Evolutionary conservation across 129 eudicot genomes (phyloP).

Genomic region (Lonicera japonica): DNA sequence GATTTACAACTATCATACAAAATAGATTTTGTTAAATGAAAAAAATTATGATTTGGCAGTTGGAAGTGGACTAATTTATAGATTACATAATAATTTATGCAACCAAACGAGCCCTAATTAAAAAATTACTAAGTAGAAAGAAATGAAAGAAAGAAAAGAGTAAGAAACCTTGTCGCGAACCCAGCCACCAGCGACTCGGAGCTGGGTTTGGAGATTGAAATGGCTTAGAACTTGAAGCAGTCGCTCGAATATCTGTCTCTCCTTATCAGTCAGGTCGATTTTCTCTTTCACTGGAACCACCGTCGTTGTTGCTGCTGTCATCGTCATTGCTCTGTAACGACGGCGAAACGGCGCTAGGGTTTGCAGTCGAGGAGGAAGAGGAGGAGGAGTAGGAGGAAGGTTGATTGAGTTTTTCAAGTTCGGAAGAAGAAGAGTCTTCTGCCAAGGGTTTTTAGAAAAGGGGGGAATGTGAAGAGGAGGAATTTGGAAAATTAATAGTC

Average conservation of each 20-base stretch:
- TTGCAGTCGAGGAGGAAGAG: slow-evolving; percentile 1
- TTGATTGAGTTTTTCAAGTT: neutral
- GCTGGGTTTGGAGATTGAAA: slow-evolving; percentile 67
- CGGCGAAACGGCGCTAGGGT: slow-evolving; percentile 11
- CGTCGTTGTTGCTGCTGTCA: slow-evolving; percentile 11
- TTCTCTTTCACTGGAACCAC: slow-evolving; percentile 37
- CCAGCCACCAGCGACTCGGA: slow-evolving; percentile 99
- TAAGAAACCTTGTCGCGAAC: slow-evolving; percentile 77
- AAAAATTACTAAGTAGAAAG: too few species aligned
- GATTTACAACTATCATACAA: too few species aligned
- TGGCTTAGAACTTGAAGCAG: slow-evolving; percentile 55
- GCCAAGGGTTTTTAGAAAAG: too few species aligned
- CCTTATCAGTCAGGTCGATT: slow-evolving; percentile 55
- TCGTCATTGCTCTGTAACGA: slow-evolving; percentile 11
- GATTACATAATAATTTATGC: too few species aligned
- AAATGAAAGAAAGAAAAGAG: too few species aligned
- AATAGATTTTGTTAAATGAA: too few species aligned
- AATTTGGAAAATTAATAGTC: neutral
- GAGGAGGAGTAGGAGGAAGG: too few species aligned
- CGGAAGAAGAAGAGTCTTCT: neutral
- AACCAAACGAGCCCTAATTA: too few species aligned
- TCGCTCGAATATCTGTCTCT: slow-evolving; percentile 60
- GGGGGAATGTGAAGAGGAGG: neutral
- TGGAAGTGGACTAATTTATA: too few species aligned
- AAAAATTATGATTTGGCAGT: too few species aligned